Evolutionary conservation across 345 rosid species (phyloP).

Genomic region (Reutealis trisperma): DNA sequence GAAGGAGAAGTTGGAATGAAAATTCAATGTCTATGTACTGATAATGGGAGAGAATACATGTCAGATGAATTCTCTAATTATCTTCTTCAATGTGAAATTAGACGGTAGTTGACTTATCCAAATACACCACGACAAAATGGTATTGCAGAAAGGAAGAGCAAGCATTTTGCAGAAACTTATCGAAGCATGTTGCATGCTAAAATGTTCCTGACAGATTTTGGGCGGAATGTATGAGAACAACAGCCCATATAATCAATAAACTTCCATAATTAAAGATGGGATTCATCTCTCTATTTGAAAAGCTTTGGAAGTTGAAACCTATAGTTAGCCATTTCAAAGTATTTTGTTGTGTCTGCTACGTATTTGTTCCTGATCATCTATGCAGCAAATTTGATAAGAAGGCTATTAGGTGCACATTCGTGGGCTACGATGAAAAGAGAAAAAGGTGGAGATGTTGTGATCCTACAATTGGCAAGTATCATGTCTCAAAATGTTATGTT

Average conservation of each 20-base stretch:
- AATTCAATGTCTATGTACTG: not conserved
- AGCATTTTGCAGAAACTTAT: too few species aligned
- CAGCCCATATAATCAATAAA: too few species aligned
- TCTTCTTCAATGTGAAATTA: too few species aligned
- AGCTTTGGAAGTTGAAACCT: not conserved
- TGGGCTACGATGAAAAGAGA: not conserved
- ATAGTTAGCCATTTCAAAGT: not conserved
- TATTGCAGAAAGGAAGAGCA: too few species aligned
- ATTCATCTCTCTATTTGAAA: not conserved
- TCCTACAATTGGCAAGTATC: not conserved
- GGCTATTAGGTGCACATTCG: not conserved
- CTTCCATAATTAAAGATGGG: not conserved
- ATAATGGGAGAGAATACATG: not conserved
- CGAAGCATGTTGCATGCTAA: too few species aligned
- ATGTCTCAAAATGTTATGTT: not conserved
- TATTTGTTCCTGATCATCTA: not conserved
- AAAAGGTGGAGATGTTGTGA: not conserved
- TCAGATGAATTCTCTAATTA: not conserved
- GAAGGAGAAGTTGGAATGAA: too few species aligned
- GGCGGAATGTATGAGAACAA: constrained; percentile 1
- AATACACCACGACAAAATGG: too few species aligned
- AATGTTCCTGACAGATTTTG: too few species aligned
- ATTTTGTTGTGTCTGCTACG: too few species aligned
- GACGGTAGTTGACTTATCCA: too few species aligned
- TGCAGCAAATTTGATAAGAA: too few species aligned